These are phyloP conservation scores for Pyrrhoderma noxium DNA, from an alignment of 1,284 basidiomycete species.

Conservation along the genomic window DNA sequence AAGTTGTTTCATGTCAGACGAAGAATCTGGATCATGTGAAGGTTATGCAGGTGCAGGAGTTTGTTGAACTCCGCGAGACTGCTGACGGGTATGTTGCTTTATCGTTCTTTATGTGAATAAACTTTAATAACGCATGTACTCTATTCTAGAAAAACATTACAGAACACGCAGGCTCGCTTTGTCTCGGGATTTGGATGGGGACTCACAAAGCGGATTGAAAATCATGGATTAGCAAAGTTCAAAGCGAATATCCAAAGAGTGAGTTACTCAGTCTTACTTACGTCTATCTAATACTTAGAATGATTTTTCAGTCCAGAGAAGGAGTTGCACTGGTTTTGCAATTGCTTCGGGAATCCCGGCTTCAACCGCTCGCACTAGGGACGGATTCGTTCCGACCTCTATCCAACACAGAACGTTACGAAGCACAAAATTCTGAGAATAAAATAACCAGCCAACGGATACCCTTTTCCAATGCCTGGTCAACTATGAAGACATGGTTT, in stretches of 20 bases:
- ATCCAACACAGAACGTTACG: not conserved
- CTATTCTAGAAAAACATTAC: constrained; percentile 50
- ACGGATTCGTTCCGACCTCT: constrained; percentile 1
- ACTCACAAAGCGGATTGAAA: constrained; percentile 72
- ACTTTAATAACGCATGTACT: constrained; percentile 9
- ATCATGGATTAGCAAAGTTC: constrained; percentile 66
- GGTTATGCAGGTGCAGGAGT: constrained; percentile 75
- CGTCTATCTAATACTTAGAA: constrained; percentile 19
- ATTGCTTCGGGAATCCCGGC: constrained; percentile 66
- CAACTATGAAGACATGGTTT: constrained; percentile 17
- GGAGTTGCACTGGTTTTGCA: constrained; percentile 69
- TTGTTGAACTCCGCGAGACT: constrained; percentile 53
- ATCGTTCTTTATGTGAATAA: not conserved
- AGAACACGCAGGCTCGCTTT: constrained; percentile 70
- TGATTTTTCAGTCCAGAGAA: constrained; percentile 59
- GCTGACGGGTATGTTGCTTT: constrained; percentile 49
- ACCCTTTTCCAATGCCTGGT: not conserved
- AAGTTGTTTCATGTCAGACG: constrained; percentile 62
- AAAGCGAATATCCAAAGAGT: constrained; percentile 74
- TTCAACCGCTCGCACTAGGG: constrained; percentile 46
- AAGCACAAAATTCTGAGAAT: not conserved
- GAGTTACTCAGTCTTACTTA: constrained; percentile 22
- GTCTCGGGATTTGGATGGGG: constrained; percentile 79
- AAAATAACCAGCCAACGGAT: not conserved
- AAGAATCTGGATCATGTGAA: constrained; percentile 81